Conservation (phyloP, 371 early-diverging fungal species). For the Mortierella sp. region DNA sequence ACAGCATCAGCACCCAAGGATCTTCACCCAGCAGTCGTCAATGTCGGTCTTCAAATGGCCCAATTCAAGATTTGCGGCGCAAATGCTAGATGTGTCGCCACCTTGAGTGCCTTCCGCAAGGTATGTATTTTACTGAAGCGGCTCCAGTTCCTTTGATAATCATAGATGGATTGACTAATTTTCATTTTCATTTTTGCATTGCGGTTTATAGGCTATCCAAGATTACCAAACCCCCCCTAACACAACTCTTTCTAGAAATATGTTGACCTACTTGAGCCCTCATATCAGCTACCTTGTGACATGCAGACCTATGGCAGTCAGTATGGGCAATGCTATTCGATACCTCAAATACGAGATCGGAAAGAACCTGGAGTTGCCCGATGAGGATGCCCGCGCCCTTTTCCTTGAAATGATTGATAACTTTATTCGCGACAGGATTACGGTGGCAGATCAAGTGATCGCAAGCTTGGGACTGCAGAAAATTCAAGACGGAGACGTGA, state of each 20-base stretch:
- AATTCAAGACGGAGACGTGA: conserved; percentile 95
- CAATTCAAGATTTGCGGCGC: conserved; percentile 91
- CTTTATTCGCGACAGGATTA: conserved; percentile 93
- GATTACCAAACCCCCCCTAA: conserved; percentile 93
- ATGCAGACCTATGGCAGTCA: conserved; percentile 89
- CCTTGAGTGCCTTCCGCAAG: conserved; percentile 86
- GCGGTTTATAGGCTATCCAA: conserved; percentile 83
- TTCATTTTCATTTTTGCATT: not conserved
- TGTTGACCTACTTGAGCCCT: conserved; percentile 86
- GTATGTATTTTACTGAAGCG: conserved; percentile 55
- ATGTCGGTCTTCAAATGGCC: conserved; percentile 88
- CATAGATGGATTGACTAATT: not conserved
- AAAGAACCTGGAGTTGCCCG: conserved; percentile 79
- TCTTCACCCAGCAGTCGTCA: conserved; percentile 91
- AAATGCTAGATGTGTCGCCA: conserved; percentile 90
- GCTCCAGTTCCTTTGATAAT: not conserved
- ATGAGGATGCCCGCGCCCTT: conserved; percentile 73
- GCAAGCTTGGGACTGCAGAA: conserved; percentile 85
- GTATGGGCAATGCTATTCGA: conserved; percentile 96
- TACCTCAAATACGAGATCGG: conserved; percentile 91
- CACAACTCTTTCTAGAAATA: conserved; percentile 84
- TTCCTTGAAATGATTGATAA: conserved; percentile 84
- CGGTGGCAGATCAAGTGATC: conserved; percentile 86
- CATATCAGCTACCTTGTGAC: conserved; percentile 91
- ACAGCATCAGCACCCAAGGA: conserved; percentile 65